phyloP scores from a whole-genome alignment of 1,139 yeast genomes.

The Yamadazyma pseudoaaseri region DNA sequence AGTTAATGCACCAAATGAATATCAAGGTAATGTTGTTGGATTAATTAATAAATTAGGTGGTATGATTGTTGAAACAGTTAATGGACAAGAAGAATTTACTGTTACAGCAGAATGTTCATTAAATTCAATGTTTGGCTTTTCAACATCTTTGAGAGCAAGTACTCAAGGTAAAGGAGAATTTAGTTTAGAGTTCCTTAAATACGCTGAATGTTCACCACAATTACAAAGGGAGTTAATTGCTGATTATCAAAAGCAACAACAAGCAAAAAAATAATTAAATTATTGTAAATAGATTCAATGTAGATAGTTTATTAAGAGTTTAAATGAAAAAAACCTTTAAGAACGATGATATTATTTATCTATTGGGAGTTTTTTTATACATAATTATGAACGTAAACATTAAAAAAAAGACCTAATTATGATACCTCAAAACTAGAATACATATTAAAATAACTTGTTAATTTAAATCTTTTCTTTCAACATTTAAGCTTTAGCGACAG shows the following conservation, averaged over 20 bases:
- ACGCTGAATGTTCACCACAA: conserved; percentile 88
- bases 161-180: conserved; percentile 99
- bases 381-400: conserved; percentile 29
- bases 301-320: background rate
- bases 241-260: conserved; percentile 55
- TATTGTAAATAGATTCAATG: conserved; percentile 9
- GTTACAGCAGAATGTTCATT: conserved; percentile 92
- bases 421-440: conserved; percentile 37
- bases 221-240: conserved; percentile 88
- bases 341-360: conserved; percentile 18
- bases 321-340: too few relatives aligned
- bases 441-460: conserved; percentile 23
- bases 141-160: conserved; percentile 90
- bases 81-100: conserved; percentile 92
- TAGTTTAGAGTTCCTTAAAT: conserved; percentile 89
- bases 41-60: conserved; percentile 90
- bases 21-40: conserved; percentile 92
- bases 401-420: conserved; percentile 29
- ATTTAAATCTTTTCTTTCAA: conserved; percentile 16
- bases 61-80: conserved; percentile 88
- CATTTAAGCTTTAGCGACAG: conserved; percentile 76
- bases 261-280: conserved; percentile 21
- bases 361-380: conserved; percentile 17
- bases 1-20: conserved; percentile 92
- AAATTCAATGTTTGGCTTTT: conserved; percentile 94